Conservation (phyloP, 2,329 filamentous ascomycete species). For the Colletotrichum abscissum region DNA sequence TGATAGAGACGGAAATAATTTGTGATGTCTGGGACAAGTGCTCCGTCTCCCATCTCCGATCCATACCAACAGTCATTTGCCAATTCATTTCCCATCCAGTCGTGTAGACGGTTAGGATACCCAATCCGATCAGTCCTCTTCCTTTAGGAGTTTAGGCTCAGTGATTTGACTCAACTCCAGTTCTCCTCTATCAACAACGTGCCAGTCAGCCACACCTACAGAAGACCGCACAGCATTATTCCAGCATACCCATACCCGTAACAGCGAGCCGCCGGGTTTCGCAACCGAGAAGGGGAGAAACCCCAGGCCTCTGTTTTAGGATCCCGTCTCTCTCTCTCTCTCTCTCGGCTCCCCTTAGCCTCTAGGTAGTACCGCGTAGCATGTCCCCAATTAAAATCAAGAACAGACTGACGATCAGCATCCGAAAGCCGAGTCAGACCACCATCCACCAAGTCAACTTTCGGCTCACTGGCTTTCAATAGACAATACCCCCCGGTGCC, state of each 20-base stretch:
- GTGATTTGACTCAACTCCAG: no score
- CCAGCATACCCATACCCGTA: background rate
- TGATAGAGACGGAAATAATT: no score
- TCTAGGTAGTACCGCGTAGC: no score
- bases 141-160: background rate
- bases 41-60: background rate
- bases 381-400: conserved; percentile 17
- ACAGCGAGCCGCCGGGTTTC: background rate
- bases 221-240: no score
- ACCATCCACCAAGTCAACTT: background rate
- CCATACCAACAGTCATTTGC: background rate
- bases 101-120: no score
- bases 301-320: background rate
- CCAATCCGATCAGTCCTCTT: background rate
- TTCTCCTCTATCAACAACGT: background rate
- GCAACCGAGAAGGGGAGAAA: background rate
- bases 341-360: background rate
- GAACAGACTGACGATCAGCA: conserved; percentile 22
- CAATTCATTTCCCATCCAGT: background rate
- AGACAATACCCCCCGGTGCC: no score
- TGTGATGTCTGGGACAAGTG: background rate
- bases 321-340: background rate
- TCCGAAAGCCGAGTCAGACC: conserved; percentile 27
- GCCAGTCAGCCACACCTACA: no score
- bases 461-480: background rate